Conservation (phyloP, 2,329 filamentous ascomycete species). For the Epicoccum sorghinum region DNA sequence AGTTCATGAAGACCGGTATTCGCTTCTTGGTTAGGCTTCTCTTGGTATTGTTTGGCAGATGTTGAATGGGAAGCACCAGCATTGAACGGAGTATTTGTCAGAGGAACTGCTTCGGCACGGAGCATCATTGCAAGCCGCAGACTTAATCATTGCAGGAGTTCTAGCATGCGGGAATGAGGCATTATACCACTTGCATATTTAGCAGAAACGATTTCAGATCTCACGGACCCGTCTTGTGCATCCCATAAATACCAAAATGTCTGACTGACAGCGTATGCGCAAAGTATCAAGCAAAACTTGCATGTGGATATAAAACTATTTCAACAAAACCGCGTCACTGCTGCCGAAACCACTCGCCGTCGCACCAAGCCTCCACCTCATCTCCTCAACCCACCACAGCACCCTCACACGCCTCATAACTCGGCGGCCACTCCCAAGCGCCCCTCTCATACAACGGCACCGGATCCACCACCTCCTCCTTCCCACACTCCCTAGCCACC, state of each 20-base stretch:
- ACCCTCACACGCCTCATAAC: not conserved
- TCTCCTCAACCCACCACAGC: not conserved
- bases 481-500: not conserved
- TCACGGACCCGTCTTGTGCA: no score
- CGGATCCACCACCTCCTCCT: not conserved
- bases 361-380: not conserved
- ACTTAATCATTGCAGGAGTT: conserved; percentile 18
- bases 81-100: not conserved
- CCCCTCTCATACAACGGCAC: conserved; percentile 6
- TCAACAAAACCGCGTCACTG: no score
- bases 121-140: not conserved
- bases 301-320: no score
- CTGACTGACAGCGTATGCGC: no score
- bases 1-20: not conserved
- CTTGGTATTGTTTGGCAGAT: not conserved
- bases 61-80: not conserved
- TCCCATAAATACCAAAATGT: no score
- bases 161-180: conserved; percentile 11
- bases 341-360: no score
- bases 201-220: conserved; percentile 13
- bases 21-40: not conserved
- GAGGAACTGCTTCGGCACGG: not conserved
- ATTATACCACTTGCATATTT: conserved; percentile 22
- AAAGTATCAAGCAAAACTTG: no score
- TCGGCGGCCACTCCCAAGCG: conserved; percentile 3